phyloP scores from a whole-genome alignment of 805 yeast genomes.

The Monosporozyma yasuniensis region DNA sequence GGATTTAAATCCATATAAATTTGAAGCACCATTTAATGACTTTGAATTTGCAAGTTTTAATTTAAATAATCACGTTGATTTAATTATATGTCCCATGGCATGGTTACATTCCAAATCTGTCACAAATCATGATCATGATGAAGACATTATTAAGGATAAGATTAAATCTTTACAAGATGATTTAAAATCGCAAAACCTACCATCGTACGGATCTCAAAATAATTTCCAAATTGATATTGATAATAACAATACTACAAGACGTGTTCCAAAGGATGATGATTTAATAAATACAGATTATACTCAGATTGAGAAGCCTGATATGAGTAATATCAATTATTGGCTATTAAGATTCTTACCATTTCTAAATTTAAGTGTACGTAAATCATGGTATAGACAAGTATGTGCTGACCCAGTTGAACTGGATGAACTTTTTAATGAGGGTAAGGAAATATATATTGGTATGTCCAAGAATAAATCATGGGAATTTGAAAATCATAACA shows the following conservation, averaged over 20 bases:
- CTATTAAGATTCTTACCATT: conserved; percentile 59
- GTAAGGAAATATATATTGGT: conserved; percentile 19
- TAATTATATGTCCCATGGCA: conserved; percentile 75
- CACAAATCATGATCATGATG: conserved; percentile 12
- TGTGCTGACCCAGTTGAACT: not conserved
- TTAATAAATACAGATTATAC: conserved; percentile 9
- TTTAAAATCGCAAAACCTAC: conserved; percentile 12
- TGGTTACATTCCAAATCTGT: conserved; percentile 58
- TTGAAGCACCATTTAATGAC: conserved; percentile 64
- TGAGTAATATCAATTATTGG: conserved; percentile 62
- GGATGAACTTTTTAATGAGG: not conserved
- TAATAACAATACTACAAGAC: conserved; percentile 8
- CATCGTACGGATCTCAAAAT: conserved; percentile 21
- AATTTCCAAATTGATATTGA: conserved; percentile 17
- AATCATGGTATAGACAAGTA: conserved; percentile 10
- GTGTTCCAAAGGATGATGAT: conserved; percentile 6
- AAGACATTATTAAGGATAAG: conserved; percentile 9
- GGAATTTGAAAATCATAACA: conserved; percentile 24
- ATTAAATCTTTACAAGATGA: conserved; percentile 7
- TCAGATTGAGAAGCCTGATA: conserved; percentile 35
- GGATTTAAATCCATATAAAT: conserved; percentile 86
- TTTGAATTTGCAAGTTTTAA: conserved; percentile 64
- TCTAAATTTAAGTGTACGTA: conserved; percentile 31
- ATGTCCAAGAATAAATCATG: conserved; percentile 14
- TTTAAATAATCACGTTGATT: conserved; percentile 36